Conservation (phyloP, 2,329 filamentous ascomycete genomes). For the Aspergillus ibericus region DNA sequence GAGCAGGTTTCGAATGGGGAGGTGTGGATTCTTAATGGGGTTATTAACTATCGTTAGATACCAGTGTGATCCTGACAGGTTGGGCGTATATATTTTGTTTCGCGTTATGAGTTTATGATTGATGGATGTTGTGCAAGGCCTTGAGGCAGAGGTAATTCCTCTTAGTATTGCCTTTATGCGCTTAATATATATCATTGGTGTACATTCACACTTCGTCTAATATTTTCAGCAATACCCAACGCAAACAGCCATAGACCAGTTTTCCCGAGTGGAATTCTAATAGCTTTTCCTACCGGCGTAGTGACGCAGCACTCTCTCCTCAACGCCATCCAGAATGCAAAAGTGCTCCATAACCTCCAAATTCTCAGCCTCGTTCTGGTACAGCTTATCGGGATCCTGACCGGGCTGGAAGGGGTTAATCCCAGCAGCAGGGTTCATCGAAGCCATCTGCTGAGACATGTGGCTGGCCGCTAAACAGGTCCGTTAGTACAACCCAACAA, state of each 20-base stretch:
- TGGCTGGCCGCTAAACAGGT: constrained; percentile 74
- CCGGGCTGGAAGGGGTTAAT: constrained; percentile 83
- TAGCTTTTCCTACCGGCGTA: constrained; percentile 23
- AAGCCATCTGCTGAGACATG: constrained; percentile 79
- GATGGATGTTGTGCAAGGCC: neutral
- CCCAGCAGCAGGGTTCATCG: constrained; percentile 67
- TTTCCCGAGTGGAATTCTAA: neutral
- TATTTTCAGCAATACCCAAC: neutral
- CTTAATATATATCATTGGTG: neutral
- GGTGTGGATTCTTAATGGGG: constrained; percentile 72
- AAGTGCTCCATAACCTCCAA: constrained; percentile 91
- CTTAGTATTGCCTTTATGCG: neutral
- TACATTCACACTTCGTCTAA: neutral
- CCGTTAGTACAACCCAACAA: neutral
- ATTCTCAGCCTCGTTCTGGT: constrained; percentile 89
- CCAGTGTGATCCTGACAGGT: neutral
- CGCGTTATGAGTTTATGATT: neutral
- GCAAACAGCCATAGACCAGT: neutral
- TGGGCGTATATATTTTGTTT: neutral
- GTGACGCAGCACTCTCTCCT: constrained; percentile 72
- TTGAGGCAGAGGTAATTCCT: neutral
- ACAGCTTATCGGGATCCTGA: constrained; percentile 93
- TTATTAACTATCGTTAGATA: constrained; percentile 53
- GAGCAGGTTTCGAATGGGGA: constrained; percentile 84
- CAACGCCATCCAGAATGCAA: constrained; percentile 84